Conservation (phyloP, 306 rosid genomes). For the Crataegus laevigata region DNA sequence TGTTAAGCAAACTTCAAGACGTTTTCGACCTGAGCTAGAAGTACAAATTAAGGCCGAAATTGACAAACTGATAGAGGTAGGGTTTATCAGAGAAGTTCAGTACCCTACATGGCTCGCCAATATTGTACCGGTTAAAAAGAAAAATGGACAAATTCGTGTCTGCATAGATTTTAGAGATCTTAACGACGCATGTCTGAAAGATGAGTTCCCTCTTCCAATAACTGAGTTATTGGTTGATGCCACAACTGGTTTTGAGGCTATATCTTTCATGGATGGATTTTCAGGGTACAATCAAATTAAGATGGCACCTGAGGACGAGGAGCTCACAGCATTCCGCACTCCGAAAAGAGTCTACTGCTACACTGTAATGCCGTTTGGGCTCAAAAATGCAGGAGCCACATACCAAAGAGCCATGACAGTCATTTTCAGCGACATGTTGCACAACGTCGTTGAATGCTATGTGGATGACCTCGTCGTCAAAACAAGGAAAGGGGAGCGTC, state of each 20-base stretch:
- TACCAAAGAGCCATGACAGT: too few relatives aligned
- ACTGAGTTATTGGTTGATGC: neutral
- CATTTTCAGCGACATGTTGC: too few relatives aligned
- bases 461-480: too few relatives aligned
- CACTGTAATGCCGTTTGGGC: too few relatives aligned
- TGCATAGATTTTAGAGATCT: neutral
- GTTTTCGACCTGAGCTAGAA: neutral
- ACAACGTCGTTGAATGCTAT: too few relatives aligned
- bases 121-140: neutral
- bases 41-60: neutral
- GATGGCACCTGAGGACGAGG: neutral
- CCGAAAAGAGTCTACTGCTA: neutral
- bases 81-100: neutral
- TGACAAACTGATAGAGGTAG: neutral
- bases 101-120: neutral
- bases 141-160: neutral
- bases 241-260: rapidly evolving
- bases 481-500: neutral
- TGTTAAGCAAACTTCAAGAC: neutral
- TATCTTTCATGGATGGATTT: neutral
- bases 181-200: neutral
- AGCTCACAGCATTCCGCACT: rapidly evolving
- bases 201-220: neutral
- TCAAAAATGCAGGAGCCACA: too few relatives aligned
- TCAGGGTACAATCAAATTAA: neutral